Evolutionary conservation across 208 protist genomes (phyloP).

Genomic region (Trypanosoma caninum): DNA sequence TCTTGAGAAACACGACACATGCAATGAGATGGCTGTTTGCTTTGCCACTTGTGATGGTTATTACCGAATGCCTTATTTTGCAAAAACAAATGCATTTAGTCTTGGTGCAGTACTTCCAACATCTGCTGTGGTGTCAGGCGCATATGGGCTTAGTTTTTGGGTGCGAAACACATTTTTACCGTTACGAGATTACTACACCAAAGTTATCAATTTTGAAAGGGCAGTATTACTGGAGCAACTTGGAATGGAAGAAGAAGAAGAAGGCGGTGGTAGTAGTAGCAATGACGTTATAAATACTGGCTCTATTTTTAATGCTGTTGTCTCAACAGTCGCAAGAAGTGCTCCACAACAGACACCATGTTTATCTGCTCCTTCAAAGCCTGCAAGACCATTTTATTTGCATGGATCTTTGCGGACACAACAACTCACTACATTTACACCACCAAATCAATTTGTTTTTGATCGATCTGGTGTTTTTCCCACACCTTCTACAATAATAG

Average conservation of each 20-base stretch:
- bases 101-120: slow-evolving; percentile 65
- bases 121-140: slow-evolving; percentile 46
- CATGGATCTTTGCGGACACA: no score
- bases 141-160: slow-evolving; percentile 58
- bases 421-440: no score
- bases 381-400: no score
- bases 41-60: not conserved
- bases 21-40: slow-evolving; percentile 14
- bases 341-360: no score
- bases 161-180: slow-evolving; percentile 49
- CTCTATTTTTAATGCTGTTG: not conserved
- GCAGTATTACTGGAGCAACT: slow-evolving; percentile 11
- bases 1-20: slow-evolving; percentile 26
- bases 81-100: slow-evolving; percentile 35
- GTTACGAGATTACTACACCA: slow-evolving; percentile 38
- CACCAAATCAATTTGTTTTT: no score
- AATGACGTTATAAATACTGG: not conserved
- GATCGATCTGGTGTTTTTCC: no score
- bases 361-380: not conserved
- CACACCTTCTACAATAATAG: no score
- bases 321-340: no score
- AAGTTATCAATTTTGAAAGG: slow-evolving; percentile 12
- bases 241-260: not conserved
- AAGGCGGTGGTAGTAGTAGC: not conserved
- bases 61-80: slow-evolving; percentile 9